Evolutionary conservation across 2,329 filamentous ascomycete species (phyloP), one percentile per base, ranked within the genome.

Genomic region (Fusarium sp.): DNA sequence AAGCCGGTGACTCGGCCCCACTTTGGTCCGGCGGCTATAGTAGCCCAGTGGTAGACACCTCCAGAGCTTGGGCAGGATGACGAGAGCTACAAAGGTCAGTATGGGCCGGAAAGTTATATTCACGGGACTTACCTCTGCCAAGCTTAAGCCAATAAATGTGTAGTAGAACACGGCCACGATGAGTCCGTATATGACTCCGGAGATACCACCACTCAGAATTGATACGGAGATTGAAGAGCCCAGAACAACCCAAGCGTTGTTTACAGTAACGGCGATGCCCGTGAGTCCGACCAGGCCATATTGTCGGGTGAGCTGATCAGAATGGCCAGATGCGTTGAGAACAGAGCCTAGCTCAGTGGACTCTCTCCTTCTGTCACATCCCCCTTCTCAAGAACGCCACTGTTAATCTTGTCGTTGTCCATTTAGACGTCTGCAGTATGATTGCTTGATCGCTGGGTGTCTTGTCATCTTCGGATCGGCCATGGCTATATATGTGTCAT

Each of bases 21-120:
- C 64, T 59, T 72, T 0, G 69, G 73, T 0, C 73, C 73, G 0
- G 73, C 73, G 2, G 73, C 74, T 3, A 74, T 61, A 0, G 65
- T 75, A 0, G 73, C 73, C 73, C 73, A 75, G 9, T 75, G 73
- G 5, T 75, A 75, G 2, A 75, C 73, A 1, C 73, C 73, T 0
- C 72, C 73, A 0, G 73, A 73, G 11, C 66, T 71, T 3, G 73
- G 73, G 5, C 72, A 74, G 0, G 73, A 69, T 3, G 73, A 75
- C 4, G 73, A 63, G n/a, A 75, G 67, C 73, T 75, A 4, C 0
- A 4, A 20, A 3, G 1, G 4, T 18, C 4, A 61, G 27, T 23
- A 50, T 20, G 2, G 5, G 12, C 13, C 14, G 27, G 3, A 3
- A 2, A 2, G 13, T 0, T 11, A 4, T 3, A 2, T 1, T 7